phyloP scores from a whole-genome alignment of 768 basidiomycete genomes.

The Xerocomus brunneocitrinus region DNA sequence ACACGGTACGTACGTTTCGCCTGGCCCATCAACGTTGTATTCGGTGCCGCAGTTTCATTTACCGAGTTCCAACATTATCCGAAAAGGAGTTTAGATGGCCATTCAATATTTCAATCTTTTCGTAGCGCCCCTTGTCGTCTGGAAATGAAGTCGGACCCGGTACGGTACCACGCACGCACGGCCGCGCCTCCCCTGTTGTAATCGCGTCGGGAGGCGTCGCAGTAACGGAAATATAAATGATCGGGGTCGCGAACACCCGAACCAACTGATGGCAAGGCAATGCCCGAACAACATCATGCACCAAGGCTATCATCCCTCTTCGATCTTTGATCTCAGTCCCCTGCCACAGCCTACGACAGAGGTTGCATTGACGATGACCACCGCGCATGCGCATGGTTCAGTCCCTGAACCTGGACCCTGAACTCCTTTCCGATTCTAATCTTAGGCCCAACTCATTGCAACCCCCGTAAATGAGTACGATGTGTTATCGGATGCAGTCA shows the following conservation, averaged over 20 bases:
- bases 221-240: slow-evolving; percentile 3
- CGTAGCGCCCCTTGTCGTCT: neutral
- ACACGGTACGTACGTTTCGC: slow-evolving; percentile 12
- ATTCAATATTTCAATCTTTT: neutral
- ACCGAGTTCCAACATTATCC: neutral
- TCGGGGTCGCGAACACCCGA: neutral
- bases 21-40: slow-evolving; percentile 10
- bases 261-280: slow-evolving; percentile 1
- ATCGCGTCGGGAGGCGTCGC: slow-evolving; percentile 6
- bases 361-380: neutral
- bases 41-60: slow-evolving; percentile 20
- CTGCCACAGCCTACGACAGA: neutral
- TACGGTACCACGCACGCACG: slow-evolving; percentile 6
- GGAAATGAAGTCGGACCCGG: slow-evolving; percentile 18
- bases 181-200: slow-evolving; percentile 3
- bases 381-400: neutral
- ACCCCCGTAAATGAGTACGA: neutral
- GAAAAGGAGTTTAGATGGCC: neutral
- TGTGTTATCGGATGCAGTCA: neutral
- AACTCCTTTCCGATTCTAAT: neutral
- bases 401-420: neutral
- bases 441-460: neutral
- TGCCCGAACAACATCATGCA: neutral
- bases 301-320: neutral
- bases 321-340: neutral